phyloP scores from a whole-genome alignment of 2,329 filamentous ascomycete species.

The Pseudocercospora fuligena region DNA sequence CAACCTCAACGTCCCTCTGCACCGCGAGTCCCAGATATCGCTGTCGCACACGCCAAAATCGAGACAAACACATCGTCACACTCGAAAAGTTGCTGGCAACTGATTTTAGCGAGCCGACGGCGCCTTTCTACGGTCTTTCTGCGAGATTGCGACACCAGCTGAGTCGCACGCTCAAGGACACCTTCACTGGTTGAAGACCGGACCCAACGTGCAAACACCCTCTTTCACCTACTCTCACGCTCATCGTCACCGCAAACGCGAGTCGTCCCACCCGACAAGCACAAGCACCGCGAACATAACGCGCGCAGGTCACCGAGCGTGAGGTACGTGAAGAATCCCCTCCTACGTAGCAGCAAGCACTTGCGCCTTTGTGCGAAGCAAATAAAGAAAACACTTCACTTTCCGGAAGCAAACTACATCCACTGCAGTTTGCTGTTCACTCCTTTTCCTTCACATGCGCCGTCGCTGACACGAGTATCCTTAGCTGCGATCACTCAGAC shows the following conservation, averaged over 20 bases:
- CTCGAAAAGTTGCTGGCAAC: constrained; percentile 31
- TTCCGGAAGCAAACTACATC: neutral
- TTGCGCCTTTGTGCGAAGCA: constrained; percentile 29
- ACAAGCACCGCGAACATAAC: constrained; percentile 13
- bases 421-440: constrained; percentile 2
- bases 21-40: constrained; percentile 17
- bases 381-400: constrained; percentile 9
- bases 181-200: constrained; percentile 63
- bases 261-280: constrained; percentile 18
- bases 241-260: constrained; percentile 14
- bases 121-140: constrained; percentile 38
- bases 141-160: constrained; percentile 34
- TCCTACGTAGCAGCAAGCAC: constrained; percentile 20
- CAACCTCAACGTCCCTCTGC: constrained; percentile 23
- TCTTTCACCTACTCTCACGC: constrained; percentile 23
- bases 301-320: constrained; percentile 27
- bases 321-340: constrained; percentile 34
- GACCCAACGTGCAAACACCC: constrained; percentile 29
- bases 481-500: constrained; percentile 34
- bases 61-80: constrained; percentile 21
- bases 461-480: constrained; percentile 28
- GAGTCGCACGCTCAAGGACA: constrained; percentile 53
- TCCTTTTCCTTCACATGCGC: constrained; percentile 4
- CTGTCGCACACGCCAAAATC: constrained; percentile 8
- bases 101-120: constrained; percentile 33